These are phyloP conservation scores for Stemphylium beticola DNA, from an alignment of 2,329 filamentous ascomycete species.

Conservation along the genomic window DNA sequence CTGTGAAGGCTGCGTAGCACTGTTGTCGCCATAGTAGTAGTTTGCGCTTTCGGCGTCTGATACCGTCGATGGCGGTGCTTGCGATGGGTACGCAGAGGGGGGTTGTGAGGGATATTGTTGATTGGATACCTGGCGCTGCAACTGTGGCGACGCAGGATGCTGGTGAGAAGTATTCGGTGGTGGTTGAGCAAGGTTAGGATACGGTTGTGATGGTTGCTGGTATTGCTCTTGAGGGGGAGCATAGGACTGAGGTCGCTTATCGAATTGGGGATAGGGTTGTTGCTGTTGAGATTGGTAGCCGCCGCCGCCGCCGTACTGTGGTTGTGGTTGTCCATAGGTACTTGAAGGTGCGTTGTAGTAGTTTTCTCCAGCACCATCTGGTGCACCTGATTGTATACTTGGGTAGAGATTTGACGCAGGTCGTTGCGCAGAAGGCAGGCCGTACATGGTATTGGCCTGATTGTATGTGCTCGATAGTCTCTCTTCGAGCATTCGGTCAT, in stretches of 20 bases:
- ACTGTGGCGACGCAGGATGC: constrained; percentile 44
- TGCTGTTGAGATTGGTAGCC: constrained; percentile 48
- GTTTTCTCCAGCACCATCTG: constrained; percentile 67
- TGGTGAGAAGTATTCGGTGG: constrained; percentile 37
- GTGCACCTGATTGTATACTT: constrained; percentile 56
- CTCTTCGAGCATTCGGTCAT: constrained; percentile 97
- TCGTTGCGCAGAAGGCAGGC: constrained; percentile 45
- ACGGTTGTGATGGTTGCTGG: constrained; percentile 45
- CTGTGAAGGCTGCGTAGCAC: constrained; percentile 27
- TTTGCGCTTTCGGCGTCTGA: constrained; percentile 42
- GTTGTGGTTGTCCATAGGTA: constrained; percentile 58
- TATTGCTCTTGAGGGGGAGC: constrained; percentile 40
- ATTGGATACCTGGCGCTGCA: constrained; percentile 43
- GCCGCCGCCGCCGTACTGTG: constrained; percentile 59
- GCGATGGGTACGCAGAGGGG: constrained; percentile 39
- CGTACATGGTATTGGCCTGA: constrained; percentile 65
- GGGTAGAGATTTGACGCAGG: constrained; percentile 72
- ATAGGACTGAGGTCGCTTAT: constrained; percentile 41
- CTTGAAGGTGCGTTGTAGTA: constrained; percentile 73
- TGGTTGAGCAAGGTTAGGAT: constrained; percentile 40
- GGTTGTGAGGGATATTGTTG: constrained; percentile 45
- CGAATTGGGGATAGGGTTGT: constrained; percentile 48
- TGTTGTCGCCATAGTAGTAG: constrained; percentile 45
- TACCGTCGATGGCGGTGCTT: constrained; percentile 42
- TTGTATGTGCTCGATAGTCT: constrained; percentile 90